Evolutionary conservation across 768 basidiomycete genomes (phyloP), one percentile per base, ranked within the genome.

Genomic region (Russula earlei): DNA sequence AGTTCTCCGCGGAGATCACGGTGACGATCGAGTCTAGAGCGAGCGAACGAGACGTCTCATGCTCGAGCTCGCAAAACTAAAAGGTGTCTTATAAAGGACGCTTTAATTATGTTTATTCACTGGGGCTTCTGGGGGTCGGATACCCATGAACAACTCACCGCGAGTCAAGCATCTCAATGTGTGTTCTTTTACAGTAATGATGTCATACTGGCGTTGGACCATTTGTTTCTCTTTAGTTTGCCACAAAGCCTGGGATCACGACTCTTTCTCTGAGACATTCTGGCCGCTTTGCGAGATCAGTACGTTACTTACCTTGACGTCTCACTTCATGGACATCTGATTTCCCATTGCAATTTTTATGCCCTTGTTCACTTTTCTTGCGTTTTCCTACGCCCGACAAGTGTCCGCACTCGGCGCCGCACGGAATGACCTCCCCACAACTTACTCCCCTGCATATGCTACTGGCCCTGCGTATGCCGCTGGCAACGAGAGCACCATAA

Each of bases 1-100:
- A 97, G 69, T 95, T 95, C 69, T 91, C 89, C 0, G 90, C 87
- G 66, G 91, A 88, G 45, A 97, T 74, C 20, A 95, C 92, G 1
- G 94, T 97, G 38, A 93, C 76, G 55, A 96, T 94, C 0, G 89
- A 87, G 63, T 97, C 94, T 25, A 97, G 75, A 65, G 81, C 82
- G 66, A 97, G 78, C 46, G 84, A 87, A 10, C 81, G 77, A 19
- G 74, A 66, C 2, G 87, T 91, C 66, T 92, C 81, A 36, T 77
- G 79, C 68, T 93, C 93, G 22, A 97, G 74, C 67, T 94, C 86
- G 37, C 91, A 84, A 54, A 97, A 90, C 66, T 95, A 93, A 65
- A 95, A 91, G 0, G 93, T 93, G 3, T 49, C 5, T 1, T 6
- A 14, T 41, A 1, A 55, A 87, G 87, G 69, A 71, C 46, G 76